These are phyloP conservation scores for Penicillium parvum DNA, from an alignment of 495 filamentous ascomycete species.

Conservation along the genomic window DNA sequence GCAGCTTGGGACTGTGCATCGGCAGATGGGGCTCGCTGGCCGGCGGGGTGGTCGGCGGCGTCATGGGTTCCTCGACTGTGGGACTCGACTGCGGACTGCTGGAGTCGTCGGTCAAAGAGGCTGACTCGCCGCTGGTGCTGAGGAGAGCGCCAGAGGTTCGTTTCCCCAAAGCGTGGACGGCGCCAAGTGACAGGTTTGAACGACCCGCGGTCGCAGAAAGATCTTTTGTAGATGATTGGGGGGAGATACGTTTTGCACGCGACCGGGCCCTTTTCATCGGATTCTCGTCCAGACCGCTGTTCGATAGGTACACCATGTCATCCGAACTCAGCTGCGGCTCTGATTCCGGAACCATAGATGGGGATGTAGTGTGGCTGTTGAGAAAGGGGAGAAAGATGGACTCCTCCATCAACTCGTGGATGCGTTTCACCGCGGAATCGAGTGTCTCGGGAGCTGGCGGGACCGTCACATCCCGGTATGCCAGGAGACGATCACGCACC, in stretches of 20 bases:
- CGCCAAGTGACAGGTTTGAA: conserved; percentile 32
- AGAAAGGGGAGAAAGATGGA: conserved; percentile 60
- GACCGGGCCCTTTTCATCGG: conserved; percentile 31
- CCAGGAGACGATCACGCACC: conserved; percentile 76
- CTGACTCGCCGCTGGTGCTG: conserved; percentile 37
- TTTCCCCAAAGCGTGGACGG: conserved; percentile 32
- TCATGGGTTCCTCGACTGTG: conserved; percentile 65
- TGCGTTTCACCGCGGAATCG: conserved; percentile 83
- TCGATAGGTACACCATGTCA: conserved; percentile 33
- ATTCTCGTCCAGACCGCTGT: conserved; percentile 28
- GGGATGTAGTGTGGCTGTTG: conserved; percentile 32
- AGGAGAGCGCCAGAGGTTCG: conserved; percentile 35
- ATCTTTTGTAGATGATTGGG: conserved; percentile 41
- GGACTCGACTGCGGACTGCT: conserved; percentile 41
- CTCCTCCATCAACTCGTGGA: conserved; percentile 96
- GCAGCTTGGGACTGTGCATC: conserved; percentile 49
- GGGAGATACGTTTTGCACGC: conserved; percentile 39
- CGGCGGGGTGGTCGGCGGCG: conserved; percentile 83
- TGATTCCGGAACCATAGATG: conserved; percentile 28
- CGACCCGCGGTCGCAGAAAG: conserved; percentile 25
- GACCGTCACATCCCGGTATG: conserved; percentile 51
- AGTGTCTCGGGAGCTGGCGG: conserved; percentile 76
- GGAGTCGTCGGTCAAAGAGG: conserved; percentile 47
- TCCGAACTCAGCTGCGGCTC: conserved; percentile 30
- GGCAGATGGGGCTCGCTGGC: conserved; percentile 53